Percentiles rank a stretch among this genome's conserved stretches.
phyloP scores from a whole-genome alignment of 2,329 filamentous ascomycete genomes.

The Cladosporium phlei region DNA sequence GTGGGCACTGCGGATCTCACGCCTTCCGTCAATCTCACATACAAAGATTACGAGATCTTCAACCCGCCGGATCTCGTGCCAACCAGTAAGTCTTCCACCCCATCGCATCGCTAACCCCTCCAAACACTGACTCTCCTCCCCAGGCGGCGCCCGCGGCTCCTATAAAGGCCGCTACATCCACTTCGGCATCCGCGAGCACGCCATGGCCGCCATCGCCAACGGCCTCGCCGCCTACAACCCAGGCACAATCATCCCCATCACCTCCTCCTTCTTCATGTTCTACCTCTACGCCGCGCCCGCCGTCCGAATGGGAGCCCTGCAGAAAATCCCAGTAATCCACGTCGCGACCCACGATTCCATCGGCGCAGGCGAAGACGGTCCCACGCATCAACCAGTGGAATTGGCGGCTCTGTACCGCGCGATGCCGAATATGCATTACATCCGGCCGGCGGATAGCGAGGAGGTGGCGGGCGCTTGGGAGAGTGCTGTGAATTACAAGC shows the following conservation, averaged over 20 bases:
- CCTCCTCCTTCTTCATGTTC: conserved; percentile 36
- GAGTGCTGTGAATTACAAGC: conserved; percentile 36
- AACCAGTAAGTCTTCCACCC: conserved; percentile 12
- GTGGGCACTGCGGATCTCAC: conserved; percentile 36
- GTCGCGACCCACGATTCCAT: conserved; percentile 38
- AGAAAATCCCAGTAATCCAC: conserved; percentile 34
- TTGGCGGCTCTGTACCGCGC: conserved; percentile 33
- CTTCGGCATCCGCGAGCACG: conserved; percentile 58
- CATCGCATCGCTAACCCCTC: too few species aligned
- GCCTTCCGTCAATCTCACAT: conserved; percentile 35
- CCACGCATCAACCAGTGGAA: conserved; percentile 37
- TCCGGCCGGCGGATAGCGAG: conserved; percentile 34
- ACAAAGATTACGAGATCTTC: conserved; percentile 48
- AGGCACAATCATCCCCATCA: conserved; percentile 35
- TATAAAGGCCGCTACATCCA: conserved; percentile 50
- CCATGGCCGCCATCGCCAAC: conserved; percentile 53
- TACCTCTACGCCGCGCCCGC: conserved; percentile 37
- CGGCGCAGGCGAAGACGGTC: conserved; percentile 35
- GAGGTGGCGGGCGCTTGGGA: conserved; percentile 40
- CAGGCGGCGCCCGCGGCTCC: conserved; percentile 51
- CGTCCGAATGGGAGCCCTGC: conserved; percentile 36
- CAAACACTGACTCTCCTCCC: not conserved
- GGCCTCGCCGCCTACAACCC: conserved; percentile 35
- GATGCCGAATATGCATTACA: conserved; percentile 37
- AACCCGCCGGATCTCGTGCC: conserved; percentile 34